phyloP scores from a whole-genome alignment of 2,329 filamentous ascomycete species.

The Pseudocercospora pini-densiflorae region DNA sequence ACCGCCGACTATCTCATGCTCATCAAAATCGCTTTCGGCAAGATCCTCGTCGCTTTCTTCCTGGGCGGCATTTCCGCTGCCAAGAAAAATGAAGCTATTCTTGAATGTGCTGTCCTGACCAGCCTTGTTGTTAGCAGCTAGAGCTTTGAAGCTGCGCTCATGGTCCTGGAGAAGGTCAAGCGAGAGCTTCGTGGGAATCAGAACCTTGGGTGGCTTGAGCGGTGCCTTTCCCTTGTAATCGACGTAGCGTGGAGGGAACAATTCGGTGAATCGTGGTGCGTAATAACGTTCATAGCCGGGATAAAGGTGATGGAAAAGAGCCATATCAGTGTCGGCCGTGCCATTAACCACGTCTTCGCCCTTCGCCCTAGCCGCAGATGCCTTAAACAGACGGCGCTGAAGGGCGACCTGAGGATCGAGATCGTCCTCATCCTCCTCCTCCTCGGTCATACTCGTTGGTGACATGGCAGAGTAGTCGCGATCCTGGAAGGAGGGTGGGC shows the following conservation, averaged over 20 bases:
- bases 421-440: slow-evolving; percentile 34
- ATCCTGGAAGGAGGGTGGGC: slow-evolving; percentile 31
- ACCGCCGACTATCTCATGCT: slow-evolving; percentile 71
- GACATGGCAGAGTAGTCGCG: slow-evolving; percentile 31
- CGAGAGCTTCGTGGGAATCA: slow-evolving; percentile 85
- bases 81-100: slow-evolving; percentile 51
- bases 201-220: slow-evolving; percentile 75
- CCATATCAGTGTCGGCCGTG: slow-evolving; percentile 67
- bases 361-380: slow-evolving; percentile 27
- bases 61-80: slow-evolving; percentile 58
- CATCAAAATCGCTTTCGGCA: slow-evolving; percentile 58
- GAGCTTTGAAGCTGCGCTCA: slow-evolving; percentile 81
- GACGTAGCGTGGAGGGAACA: slow-evolving; percentile 81
- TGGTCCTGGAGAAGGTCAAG: slow-evolving; percentile 86
- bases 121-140: slow-evolving; percentile 52
- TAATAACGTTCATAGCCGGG: slow-evolving; percentile 78
- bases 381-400: slow-evolving; percentile 40
- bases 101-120: slow-evolving; percentile 53
- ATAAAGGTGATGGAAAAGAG: slow-evolving; percentile 78
- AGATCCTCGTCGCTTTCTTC: slow-evolving; percentile 55
- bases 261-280: slow-evolving; percentile 77
- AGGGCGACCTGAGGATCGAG: slow-evolving; percentile 26
- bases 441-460: slow-evolving; percentile 28
- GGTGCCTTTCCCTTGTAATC: slow-evolving; percentile 80
- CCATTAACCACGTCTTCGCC: slow-evolving; percentile 33